Conservation (phyloP, 306 rosid genomes). For the Cucurbita moschata region DNA sequence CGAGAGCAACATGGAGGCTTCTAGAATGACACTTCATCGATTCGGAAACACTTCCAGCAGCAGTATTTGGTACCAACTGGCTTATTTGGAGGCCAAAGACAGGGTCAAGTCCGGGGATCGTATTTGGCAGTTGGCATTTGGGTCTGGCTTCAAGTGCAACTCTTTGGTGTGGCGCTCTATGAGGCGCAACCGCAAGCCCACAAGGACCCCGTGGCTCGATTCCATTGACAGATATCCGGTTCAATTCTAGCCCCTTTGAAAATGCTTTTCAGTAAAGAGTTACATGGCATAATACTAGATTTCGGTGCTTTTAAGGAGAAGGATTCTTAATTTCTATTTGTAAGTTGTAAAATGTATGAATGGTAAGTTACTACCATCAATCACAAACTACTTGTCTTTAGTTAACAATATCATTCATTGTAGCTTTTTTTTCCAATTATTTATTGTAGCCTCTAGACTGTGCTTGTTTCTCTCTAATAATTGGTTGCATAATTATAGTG, state of each 20-base stretch:
- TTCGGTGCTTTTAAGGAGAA: background rate
- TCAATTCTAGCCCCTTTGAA: constrained; percentile 1
- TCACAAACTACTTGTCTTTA: background rate
- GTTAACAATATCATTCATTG: background rate
- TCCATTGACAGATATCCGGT: constrained; percentile 54
- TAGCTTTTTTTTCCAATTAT: background rate
- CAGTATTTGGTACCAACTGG: constrained; percentile 88
- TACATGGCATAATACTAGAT: background rate
- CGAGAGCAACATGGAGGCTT: constrained; percentile 71
- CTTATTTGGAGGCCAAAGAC: constrained; percentile 85
- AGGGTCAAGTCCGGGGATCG: constrained; percentile 67
- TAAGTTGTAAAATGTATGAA: background rate
- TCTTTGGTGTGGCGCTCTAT: constrained; percentile 70
- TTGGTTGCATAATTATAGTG: background rate
- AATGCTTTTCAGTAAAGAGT: too few relatives aligned
- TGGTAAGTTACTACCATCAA: background rate
- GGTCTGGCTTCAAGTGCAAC: constrained; percentile 95
- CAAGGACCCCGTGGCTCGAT: constrained; percentile 68
- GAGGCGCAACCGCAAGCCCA: constrained; percentile 43
- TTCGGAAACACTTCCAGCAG: constrained; percentile 96
- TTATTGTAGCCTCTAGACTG: background rate
- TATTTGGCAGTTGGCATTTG: constrained; percentile 86
- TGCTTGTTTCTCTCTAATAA: background rate
- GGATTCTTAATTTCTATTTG: background rate
- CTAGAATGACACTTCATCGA: constrained; percentile 73